Evolutionary conservation across 129 eudicot genomes (phyloP), one percentile per base, ranked within the genome.

Genomic region (Flaveria robusta): DNA sequence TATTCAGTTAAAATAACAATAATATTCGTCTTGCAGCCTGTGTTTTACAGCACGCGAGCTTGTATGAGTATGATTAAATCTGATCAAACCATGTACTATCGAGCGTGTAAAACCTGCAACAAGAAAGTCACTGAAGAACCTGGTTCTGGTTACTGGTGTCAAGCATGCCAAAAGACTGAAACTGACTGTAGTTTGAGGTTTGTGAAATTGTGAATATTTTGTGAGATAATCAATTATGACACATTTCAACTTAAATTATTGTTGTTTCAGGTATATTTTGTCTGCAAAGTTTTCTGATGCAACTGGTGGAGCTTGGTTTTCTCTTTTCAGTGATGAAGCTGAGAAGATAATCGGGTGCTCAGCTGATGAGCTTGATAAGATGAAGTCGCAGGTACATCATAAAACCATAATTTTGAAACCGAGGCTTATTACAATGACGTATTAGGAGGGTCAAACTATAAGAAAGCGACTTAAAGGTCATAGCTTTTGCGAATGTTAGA

Each of bases 91-190:
- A 85, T 93, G 90, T 93, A 89, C 83, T 93, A 90, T 56, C 85
- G 86, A 22, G 98, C 98, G 49, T 93, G 98, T 83, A 90, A 88
- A 84, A 85, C 93, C n/a, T 93, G 98, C 45, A 93, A 84, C 87
- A 93, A 90, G 86, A 93, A 93, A 77, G 98, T 93, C 16, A 93
- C 93, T 13, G 88, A 90, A 70, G 91, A 89, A 45, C 45, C 85
- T 67, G 97, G 87, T 15, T 86, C 97, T 76, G 96, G 97, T 14
- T 93, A 85, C 68, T 87, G 91, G 92, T 93, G 98, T 71, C 93
- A 90, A 80, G 89, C 81, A 34, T 93, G 98, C 68, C 87, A 87
- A 74, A 90, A 90, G 87, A 84, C 86, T 37, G 91, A 85, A 22
- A 75, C 41, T 0, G 85, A 85, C 16, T 93, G 96, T 82, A 85